These are phyloP conservation scores for Asparagopsis taxiformis DNA, from an alignment of 31 red algal species.

Conservation along the genomic window DNA sequence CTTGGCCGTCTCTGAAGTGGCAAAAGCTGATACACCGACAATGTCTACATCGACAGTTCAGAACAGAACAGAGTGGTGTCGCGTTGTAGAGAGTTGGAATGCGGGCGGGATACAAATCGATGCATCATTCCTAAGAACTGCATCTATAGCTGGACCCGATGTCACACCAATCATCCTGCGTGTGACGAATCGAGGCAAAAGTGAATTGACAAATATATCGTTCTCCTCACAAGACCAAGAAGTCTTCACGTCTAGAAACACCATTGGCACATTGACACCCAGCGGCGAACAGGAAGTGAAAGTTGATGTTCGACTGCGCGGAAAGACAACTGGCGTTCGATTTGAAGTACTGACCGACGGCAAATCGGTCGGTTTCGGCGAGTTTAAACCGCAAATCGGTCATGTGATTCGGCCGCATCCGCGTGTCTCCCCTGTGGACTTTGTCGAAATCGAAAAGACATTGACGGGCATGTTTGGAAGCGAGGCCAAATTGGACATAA, in stretches of 20 bases:
- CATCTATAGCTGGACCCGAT: slow-evolving; percentile 19
- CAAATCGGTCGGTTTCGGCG: slow-evolving; percentile 16
- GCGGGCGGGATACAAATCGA: slow-evolving; percentile 42
- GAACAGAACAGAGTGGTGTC: slow-evolving; percentile 13
- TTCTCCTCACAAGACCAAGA: slow-evolving; percentile 34
- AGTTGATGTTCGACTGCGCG: slow-evolving; percentile 21
- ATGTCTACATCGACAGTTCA: background rate
- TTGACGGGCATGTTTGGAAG: slow-evolving; percentile 60
- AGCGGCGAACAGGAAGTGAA: slow-evolving; percentile 12
- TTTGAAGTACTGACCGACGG: slow-evolving; percentile 23
- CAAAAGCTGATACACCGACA: background rate
- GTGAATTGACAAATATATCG: slow-evolving; percentile 5
- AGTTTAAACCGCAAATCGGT: slow-evolving; percentile 56
- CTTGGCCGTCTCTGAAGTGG: background rate
- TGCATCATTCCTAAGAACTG: slow-evolving; percentile 17
- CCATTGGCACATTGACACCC: slow-evolving; percentile 1
- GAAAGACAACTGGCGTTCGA: slow-evolving; percentile 47
- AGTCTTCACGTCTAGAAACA: slow-evolving; percentile 11
- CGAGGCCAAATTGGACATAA: slow-evolving; percentile 13
- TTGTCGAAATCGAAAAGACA: slow-evolving; percentile 36
- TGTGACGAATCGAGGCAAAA: slow-evolving; percentile 43
- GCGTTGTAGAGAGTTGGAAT: slow-evolving; percentile 59
- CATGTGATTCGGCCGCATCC: slow-evolving; percentile 50
- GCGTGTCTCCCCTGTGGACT: slow-evolving; percentile 30
- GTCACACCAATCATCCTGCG: slow-evolving; percentile 35